phyloP scores from a whole-genome alignment of 768 basidiomycete species.

The Phylloporus sp. region DNA sequence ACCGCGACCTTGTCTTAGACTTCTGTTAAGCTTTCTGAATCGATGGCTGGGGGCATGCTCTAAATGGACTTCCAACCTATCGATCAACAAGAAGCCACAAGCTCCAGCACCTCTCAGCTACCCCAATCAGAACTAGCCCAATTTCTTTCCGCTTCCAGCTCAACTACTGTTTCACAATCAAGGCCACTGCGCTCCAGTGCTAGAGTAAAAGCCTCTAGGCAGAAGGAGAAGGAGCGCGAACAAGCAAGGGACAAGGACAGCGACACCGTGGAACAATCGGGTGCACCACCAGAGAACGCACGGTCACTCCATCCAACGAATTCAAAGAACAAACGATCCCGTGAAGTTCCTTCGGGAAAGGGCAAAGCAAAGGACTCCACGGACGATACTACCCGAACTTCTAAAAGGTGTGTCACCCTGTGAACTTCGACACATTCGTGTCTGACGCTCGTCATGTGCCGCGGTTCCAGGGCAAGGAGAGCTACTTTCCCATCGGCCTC shows the following conservation, averaged over 20 bases:
- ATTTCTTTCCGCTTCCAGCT: constrained; percentile 35
- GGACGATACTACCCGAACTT: constrained; percentile 49
- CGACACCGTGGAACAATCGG: constrained; percentile 42
- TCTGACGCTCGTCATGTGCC: constrained; percentile 30
- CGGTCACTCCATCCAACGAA: constrained; percentile 38
- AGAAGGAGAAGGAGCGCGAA: constrained; percentile 57
- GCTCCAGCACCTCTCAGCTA: constrained; percentile 48
- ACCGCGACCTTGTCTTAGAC: constrained; percentile 25
- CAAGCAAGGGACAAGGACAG: constrained; percentile 54
- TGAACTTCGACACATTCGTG: constrained; percentile 22
- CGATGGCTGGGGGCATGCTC: constrained; percentile 86
- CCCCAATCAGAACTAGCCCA: constrained; percentile 36
- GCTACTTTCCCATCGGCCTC: constrained; percentile 41
- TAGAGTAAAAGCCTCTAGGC: constrained; percentile 70
- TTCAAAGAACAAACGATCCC: constrained; percentile 47
- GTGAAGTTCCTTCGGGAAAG: constrained; percentile 49
- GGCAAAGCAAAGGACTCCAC: constrained; percentile 60
- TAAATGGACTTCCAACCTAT: constrained; percentile 89
- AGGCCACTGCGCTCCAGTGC: constrained; percentile 70
- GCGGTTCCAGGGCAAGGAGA: constrained; percentile 53
- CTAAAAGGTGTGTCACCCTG: constrained; percentile 57
- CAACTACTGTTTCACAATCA: constrained; percentile 42
- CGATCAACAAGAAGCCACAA: constrained; percentile 67
- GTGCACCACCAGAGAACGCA: constrained; percentile 39
- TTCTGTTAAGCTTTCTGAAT: constrained; percentile 33